Evolutionary conservation across 2,329 filamentous ascomycete genomes (phyloP).

Genomic region (Lachnellula willkommii): DNA sequence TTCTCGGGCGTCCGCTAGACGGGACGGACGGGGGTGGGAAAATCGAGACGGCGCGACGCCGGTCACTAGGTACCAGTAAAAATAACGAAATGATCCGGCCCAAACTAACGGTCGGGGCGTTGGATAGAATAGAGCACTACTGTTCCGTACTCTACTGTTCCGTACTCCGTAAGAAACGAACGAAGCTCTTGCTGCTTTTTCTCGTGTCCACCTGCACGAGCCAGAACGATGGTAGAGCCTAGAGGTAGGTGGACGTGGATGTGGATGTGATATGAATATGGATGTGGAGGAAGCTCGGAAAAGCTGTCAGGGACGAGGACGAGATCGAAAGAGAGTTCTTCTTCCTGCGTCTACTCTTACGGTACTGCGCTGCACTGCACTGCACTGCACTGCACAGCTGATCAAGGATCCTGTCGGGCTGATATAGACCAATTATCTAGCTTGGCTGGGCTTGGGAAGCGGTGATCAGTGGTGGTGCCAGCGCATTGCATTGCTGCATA

Average conservation of each 20-base stretch:
- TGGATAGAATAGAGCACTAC: not conserved
- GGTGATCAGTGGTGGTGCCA: slow-evolving; percentile 1
- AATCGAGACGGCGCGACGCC: no score
- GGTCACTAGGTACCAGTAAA: no score
- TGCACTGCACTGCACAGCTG: slow-evolving; percentile 3
- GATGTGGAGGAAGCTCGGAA: not conserved
- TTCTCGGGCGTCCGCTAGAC: no score
- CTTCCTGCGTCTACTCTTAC: no score
- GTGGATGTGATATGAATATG: no score
- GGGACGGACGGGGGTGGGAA: no score
- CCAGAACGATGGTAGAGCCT: no score
- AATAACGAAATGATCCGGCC: no score
- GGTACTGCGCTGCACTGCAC: not conserved
- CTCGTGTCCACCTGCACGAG: not conserved
- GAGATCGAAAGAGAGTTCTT: no score
- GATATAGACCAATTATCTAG: not conserved
- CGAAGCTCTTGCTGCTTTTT: not conserved
- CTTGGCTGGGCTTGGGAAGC: not conserved
- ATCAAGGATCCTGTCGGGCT: not conserved
- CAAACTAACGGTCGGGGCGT: not conserved
- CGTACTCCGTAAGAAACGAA: not conserved
- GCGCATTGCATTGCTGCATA: slow-evolving; percentile 6
- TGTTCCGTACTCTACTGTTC: not conserved
- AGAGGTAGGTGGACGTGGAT: no score
- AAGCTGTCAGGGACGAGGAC: not conserved